Evolutionary conservation across 2,329 filamentous ascomycete genomes (phyloP), one percentile per base, ranked within the genome.

Genomic region (Phyllosticta citrichinensis): DNA sequence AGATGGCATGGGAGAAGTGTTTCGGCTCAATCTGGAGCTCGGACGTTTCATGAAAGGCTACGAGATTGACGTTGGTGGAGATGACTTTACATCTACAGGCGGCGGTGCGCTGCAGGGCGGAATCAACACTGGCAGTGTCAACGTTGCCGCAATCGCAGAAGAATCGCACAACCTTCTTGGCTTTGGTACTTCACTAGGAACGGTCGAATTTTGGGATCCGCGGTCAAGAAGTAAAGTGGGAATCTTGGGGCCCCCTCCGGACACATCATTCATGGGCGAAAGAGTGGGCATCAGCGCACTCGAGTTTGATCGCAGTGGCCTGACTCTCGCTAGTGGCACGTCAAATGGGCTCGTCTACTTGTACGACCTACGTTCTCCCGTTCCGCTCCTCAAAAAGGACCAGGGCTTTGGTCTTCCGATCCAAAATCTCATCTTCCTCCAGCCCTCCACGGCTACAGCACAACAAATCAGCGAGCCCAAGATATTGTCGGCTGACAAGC

Each of bases 141-240:
- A 97, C 70, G 87, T 87, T 8, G 93, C 86, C 12, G 87, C 92
- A 2, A 84, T 96, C 63, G 94, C 94, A 2, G 90, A 97, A 71
- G 83, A 87, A 51, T 92, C 89, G 55, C 94, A 99, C 73, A 94
- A 94, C 61, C 80, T 99, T 4, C 81, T 92, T 35, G 92, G 93
- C 0, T 99, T 99, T 68, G 94, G 95, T 58, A 99, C 94, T 1
- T 92, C 91, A 2, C 79, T 94, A 61, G 93, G 94, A n/a, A 96
- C 93, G 0, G 90, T 97, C 25, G 94, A 99, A 71, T 93, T 97
- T 69, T 99, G 92, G 90, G 94, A 99, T 71, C 83, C 92, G 0
- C 83, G 94, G 63, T 91, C 89, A 30, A 87, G 91, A 70, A 87
- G 87, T 60, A 82, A 91, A 62, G 88, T 93, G 11, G 92, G 90